Conservation (phyloP, 1,284 basidiomycete genomes). For the Leccinum fuscescens region DNA sequence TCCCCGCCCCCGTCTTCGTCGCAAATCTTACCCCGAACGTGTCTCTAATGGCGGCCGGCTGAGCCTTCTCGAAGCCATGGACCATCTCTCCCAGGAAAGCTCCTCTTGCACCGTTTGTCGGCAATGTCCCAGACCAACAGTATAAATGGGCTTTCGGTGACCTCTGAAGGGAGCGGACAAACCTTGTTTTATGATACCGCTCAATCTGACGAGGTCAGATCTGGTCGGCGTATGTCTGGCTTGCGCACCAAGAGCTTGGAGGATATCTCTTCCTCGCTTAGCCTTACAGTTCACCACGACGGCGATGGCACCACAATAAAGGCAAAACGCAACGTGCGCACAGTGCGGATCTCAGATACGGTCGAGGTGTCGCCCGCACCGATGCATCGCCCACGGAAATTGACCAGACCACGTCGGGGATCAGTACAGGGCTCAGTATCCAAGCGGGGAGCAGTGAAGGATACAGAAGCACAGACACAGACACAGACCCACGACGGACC, state of each 20-base stretch:
- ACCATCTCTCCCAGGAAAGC: slow-evolving; percentile 27
- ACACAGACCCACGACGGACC: slow-evolving; percentile 29
- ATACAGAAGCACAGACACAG: background rate
- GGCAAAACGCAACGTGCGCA: slow-evolving; percentile 22
- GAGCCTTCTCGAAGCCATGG: slow-evolving; percentile 32
- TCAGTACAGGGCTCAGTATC: background rate
- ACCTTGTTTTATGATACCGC: slow-evolving; percentile 27
- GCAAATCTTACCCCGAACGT: slow-evolving; percentile 29
- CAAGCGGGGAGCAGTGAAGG: background rate
- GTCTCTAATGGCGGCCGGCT: slow-evolving; percentile 22
- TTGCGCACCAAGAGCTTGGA: slow-evolving; percentile 28
- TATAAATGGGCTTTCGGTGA: slow-evolving; percentile 20
- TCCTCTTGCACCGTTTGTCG: slow-evolving; percentile 14
- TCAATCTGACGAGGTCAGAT: slow-evolving; percentile 9
- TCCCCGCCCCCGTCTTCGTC: slow-evolving; percentile 19
- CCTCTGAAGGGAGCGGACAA: slow-evolving; percentile 28
- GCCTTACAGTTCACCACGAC: slow-evolving; percentile 9
- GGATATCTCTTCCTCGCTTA: slow-evolving; percentile 21
- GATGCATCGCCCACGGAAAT: slow-evolving; percentile 19
- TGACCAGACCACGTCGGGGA: slow-evolving; percentile 24
- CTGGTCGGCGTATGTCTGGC: background rate
- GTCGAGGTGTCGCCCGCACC: slow-evolving; percentile 23
- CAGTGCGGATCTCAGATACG: slow-evolving; percentile 27
- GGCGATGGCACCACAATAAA: background rate
- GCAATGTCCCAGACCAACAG: slow-evolving; percentile 8